A percentile compares a stretch with the other conserved stretches of the same genome.
These are phyloP conservation scores for Claviceps paspali DNA, from an alignment of 2,329 filamentous ascomycete genomes.

Conservation along the genomic window DNA sequence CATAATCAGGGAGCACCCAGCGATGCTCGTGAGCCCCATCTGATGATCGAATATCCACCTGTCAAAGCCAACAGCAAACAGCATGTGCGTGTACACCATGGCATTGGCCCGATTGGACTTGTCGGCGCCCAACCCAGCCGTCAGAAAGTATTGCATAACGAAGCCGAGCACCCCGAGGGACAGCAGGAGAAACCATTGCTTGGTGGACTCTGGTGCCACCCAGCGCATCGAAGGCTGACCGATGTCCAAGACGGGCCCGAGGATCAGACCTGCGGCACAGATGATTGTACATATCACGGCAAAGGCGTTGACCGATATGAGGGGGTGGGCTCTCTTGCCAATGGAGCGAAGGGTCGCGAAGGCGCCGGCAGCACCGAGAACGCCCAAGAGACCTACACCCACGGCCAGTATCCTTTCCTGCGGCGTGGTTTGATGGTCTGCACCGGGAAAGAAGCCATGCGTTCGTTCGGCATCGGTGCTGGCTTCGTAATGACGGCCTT, in stretches of 20 bases:
- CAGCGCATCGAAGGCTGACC: slow-evolving; percentile 31
- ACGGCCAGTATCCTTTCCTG: slow-evolving; percentile 56
- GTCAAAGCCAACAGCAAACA: slow-evolving; percentile 39
- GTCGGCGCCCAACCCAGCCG: slow-evolving; percentile 58
- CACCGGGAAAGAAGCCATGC: slow-evolving; percentile 11
- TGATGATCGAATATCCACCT: slow-evolving; percentile 34
- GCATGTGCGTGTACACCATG: slow-evolving; percentile 44
- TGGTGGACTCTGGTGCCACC: slow-evolving; percentile 22
- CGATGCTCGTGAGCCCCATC: slow-evolving; percentile 33
- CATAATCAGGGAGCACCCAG: slow-evolving; percentile 36
- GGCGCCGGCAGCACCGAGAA: slow-evolving; percentile 58
- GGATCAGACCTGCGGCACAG: slow-evolving; percentile 42
- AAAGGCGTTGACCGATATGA: slow-evolving; percentile 83
- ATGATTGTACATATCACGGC: slow-evolving; percentile 55
- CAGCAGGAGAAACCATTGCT: slow-evolving; percentile 52
- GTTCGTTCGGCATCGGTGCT: neutral
- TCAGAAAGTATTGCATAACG: slow-evolving; percentile 73
- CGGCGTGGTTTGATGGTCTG: slow-evolving; percentile 32
- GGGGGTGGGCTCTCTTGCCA: slow-evolving; percentile 60
- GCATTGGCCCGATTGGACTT: slow-evolving; percentile 43
- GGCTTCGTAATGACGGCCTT: neutral
- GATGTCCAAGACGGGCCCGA: slow-evolving; percentile 28
- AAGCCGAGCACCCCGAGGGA: slow-evolving; percentile 63
- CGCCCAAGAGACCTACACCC: slow-evolving; percentile 57
- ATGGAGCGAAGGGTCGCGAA: slow-evolving; percentile 68